phyloP scores from a whole-genome alignment of 2,329 filamentous ascomycete species.

The Tolypocladium amazonense region DNA sequence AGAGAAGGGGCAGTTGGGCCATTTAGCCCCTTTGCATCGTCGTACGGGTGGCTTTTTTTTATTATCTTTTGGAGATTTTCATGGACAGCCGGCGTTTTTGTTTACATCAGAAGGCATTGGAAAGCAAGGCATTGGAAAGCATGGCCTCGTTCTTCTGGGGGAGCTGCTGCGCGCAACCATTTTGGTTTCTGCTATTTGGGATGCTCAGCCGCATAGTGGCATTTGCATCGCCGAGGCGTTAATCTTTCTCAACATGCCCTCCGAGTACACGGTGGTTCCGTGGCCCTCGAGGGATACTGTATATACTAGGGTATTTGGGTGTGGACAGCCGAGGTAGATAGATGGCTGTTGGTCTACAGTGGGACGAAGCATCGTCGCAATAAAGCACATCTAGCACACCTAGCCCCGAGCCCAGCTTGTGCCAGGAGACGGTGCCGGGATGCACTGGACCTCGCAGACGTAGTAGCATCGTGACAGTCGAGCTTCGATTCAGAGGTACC shows the following conservation, averaged over 20 bases:
- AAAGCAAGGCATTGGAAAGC: not conserved
- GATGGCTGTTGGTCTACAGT: not conserved
- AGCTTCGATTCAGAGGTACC: not conserved
- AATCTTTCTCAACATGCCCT: not conserved
- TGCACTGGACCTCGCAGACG: not conserved
- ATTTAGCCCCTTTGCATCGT: slow-evolving; percentile 28
- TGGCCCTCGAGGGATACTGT: not conserved
- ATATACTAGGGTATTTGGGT: not conserved
- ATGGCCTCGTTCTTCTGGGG: not conserved
- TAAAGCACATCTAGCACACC: not conserved
- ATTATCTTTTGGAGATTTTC: not conserved
- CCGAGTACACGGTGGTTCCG: not conserved
- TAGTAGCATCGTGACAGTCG: not conserved
- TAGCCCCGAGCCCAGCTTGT: not conserved
- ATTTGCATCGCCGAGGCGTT: not conserved
- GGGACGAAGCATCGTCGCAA: not conserved
- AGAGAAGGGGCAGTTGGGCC: slow-evolving; percentile 63
- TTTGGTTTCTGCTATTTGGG: not conserved
- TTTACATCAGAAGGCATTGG: not conserved
- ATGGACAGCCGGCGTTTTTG: not conserved
- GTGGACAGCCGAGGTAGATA: not conserved
- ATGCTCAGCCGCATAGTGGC: not conserved
- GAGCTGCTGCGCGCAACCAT: not conserved
- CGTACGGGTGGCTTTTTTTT: not conserved
- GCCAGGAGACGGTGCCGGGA: not conserved